Base-by-base conservation (phyloP, 1,284 basidiomycete species). In the Xerocomus amazonicus region DNA sequence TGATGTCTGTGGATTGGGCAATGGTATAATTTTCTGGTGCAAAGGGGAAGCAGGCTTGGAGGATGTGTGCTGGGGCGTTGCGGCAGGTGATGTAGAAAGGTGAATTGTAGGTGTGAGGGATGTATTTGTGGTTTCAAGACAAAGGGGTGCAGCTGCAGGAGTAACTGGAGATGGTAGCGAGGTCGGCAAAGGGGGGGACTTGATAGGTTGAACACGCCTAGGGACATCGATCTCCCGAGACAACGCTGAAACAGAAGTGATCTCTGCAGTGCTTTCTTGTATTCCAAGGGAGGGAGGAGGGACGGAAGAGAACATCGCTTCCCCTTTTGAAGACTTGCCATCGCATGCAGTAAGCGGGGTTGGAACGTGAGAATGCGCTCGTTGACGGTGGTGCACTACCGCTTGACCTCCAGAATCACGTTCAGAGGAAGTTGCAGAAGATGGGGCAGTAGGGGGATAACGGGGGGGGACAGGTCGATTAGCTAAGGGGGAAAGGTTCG, bases 381-480 rank as follows among this genome's bases (percentile, higher is more conserved):
- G 62, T 19, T 55, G 62, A 40, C 65, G 68, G 16, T 48, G 42
- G 17, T 48, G 44, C 5, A 45, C 31, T 38, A 41, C 54, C 17
- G 43, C 43, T 47, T 58, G 66, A 28, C 65, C 66, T 12, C 36
- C 47, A n/a, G 55, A 60, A 43, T 53, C 45, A 44, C 48, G 62
- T 19, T 69, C 65, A 12, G 73, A 75, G n/a, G 75, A 73, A 9
- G 73, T 69, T 9, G 74, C 72, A 12, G 75, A 75, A 5, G 65
- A 51, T 31, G 62, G 43, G 13, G 51, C 51, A 44, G 61, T 52
- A 19, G 48, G 40, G 13, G 56, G 67, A 55, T 70, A 67, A 35
- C 79, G 79, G 47, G 81, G 81, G 29, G 79, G 81, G 38, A 81
- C 68, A 9, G 81, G 81, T 32, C 71, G 69, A 57, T 80, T 82